Percentiles rank a stretch among this genome's conserved stretches.
Evolutionary conservation across 2,329 filamentous ascomycete species (phyloP).

Genomic region (Cordyceps cateniannulata): DNA sequence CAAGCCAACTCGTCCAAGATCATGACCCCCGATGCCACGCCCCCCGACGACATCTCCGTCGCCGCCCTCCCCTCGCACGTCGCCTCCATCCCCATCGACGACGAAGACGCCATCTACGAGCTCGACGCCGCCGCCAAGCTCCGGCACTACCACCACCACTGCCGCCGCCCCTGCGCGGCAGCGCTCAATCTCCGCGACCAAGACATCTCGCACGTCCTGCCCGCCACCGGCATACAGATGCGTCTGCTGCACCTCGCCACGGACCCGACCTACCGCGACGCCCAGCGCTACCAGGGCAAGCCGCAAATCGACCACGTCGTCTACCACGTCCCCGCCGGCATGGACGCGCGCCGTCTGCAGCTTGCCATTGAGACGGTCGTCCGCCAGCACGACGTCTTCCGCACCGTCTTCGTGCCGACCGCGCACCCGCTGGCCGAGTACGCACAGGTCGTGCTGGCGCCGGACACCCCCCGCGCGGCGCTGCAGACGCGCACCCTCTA

Average conservation of each 20-base stretch:
- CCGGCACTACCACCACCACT: slow-evolving; percentile 9
- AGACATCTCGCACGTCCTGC: slow-evolving; percentile 7
- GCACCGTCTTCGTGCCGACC: slow-evolving; percentile 9
- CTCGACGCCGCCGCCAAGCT: neutral
- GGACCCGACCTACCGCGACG: neutral
- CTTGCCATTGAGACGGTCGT: slow-evolving; percentile 11
- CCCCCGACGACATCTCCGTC: neutral
- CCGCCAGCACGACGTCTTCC: slow-evolving; percentile 6
- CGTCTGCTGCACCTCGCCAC: neutral
- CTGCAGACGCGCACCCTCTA: slow-evolving; percentile 1
- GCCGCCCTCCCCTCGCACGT: neutral
- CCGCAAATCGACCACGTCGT: slow-evolving; percentile 10
- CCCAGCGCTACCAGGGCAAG: slow-evolving; percentile 8
- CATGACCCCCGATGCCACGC: neutral
- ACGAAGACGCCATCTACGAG: slow-evolving; percentile 1
- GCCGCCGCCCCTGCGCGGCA: neutral
- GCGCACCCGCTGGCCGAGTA: slow-evolving; percentile 12
- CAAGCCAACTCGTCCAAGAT: neutral
- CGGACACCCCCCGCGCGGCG: neutral
- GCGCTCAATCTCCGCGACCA: neutral
- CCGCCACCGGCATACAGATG: neutral
- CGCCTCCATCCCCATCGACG: neutral
- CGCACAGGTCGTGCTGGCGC: slow-evolving; percentile 5
- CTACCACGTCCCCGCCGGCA: slow-evolving; percentile 5
- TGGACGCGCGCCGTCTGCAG: slow-evolving; percentile 10